Conservation (phyloP, 2,329 filamentous ascomycete species). For the Aphanocladium album region DNA sequence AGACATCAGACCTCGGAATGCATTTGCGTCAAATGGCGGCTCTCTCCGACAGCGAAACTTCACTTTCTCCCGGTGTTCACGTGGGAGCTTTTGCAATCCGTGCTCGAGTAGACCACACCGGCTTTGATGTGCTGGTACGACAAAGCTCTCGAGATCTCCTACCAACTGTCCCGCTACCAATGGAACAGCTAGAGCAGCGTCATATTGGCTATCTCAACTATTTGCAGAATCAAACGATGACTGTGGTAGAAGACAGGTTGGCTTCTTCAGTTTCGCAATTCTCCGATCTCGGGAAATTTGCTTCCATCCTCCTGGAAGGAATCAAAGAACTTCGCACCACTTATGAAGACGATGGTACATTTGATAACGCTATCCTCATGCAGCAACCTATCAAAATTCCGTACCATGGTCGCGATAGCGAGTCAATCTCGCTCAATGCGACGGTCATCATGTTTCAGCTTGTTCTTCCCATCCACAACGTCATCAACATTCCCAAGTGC, state of each 20-base stretch:
- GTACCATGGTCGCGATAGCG: constrained; percentile 22
- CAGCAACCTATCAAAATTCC: constrained; percentile 39
- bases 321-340: constrained; percentile 33
- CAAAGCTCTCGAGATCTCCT: constrained; percentile 53
- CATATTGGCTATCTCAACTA: constrained; percentile 51
- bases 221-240: constrained; percentile 41
- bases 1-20: constrained; percentile 52
- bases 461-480: constrained; percentile 57
- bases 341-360: constrained; percentile 39
- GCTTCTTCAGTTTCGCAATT: background rate
- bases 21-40: constrained; percentile 61
- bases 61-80: constrained; percentile 50
- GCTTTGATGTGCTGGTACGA: constrained; percentile 60
- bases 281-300: constrained; percentile 31
- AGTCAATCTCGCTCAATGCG: constrained; percentile 5
- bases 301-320: constrained; percentile 38
- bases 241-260: constrained; percentile 19
- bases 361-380: constrained; percentile 42
- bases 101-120: constrained; percentile 44
- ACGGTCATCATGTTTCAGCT: constrained; percentile 52
- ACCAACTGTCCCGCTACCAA: constrained; percentile 51
- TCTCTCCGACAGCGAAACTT: constrained; percentile 44
- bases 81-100: constrained; percentile 54
- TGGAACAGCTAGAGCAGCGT: constrained; percentile 47
- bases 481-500: constrained; percentile 45